phyloP scores from a whole-genome alignment of 768 basidiomycete species.

The Suillus plorans region DNA sequence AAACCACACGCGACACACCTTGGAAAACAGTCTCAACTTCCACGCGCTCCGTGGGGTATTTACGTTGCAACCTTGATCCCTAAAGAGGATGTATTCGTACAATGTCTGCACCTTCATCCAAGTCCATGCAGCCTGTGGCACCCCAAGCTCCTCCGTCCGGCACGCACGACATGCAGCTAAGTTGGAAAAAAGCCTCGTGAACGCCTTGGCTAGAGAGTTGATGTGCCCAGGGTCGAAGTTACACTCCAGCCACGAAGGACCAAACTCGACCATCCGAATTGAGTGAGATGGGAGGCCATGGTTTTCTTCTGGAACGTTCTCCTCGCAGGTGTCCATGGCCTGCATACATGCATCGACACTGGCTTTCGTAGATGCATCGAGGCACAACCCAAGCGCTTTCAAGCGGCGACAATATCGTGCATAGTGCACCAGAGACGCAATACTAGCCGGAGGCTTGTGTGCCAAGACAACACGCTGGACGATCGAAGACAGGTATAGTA shows the following conservation, averaged over 20 bases:
- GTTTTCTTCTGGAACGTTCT: background rate
- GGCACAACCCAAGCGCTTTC: background rate
- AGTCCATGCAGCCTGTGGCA: background rate
- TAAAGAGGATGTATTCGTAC: slow-evolving; percentile 1
- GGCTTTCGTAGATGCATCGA: slow-evolving; percentile 1
- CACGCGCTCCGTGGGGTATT: background rate
- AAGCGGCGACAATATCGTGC: background rate
- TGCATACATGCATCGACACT: background rate
- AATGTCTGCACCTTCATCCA: slow-evolving; percentile 3
- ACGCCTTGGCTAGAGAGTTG: background rate
- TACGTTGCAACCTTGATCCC: no score
- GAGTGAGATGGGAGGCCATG: background rate
- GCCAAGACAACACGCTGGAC: background rate
- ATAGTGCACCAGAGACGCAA: background rate
- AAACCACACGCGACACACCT: background rate
- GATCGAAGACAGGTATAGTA: background rate
- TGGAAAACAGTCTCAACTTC: background rate
- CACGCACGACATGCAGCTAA: background rate
- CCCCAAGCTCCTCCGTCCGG: slow-evolving; percentile 1
- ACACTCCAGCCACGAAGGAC: slow-evolving; percentile 3
- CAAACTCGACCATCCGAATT: slow-evolving; percentile 1
- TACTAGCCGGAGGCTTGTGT: background rate
- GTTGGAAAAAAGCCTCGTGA: background rate
- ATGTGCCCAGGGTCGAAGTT: background rate
- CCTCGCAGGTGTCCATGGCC: background rate